Evolutionary conservation across 257 asterid genomes (phyloP).

Genomic region (Misopates orontium): DNA sequence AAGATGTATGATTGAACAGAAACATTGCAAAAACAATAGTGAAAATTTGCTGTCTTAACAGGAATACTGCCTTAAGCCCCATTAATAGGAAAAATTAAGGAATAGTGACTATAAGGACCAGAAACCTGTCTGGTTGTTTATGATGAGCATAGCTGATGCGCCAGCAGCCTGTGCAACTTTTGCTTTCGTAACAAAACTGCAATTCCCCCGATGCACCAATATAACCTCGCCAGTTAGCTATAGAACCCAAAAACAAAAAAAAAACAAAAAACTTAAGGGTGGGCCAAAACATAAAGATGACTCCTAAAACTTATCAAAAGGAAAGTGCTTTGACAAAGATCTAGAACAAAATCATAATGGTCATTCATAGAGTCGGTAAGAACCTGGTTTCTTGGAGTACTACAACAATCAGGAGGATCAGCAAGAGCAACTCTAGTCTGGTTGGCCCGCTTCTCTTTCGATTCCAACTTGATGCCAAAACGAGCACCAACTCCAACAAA

Average conservation of each 20-base stretch:
- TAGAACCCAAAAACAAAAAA: background rate
- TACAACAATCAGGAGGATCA: conserved; percentile 94
- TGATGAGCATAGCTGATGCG: conserved; percentile 81
- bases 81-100: background rate
- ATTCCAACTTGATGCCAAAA: conserved; percentile 87
- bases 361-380: background rate
- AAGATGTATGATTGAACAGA: conserved; percentile 11
- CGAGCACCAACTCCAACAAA: conserved; percentile 98
- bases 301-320: background rate
- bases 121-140: conserved; percentile 75
- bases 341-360: background rate
- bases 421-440: conserved; percentile 76
- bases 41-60: background rate
- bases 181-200: conserved; percentile 86
- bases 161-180: conserved; percentile 86
- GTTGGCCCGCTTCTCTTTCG: conserved; percentile 93
- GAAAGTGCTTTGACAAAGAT: too few species aligned
- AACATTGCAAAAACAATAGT: background rate
- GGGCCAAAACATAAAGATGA: conserved; percentile 16
- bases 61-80: background rate
- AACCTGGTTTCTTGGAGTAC: conserved; percentile 77
- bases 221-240: conserved; percentile 84
- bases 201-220: conserved; percentile 84
- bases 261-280: background rate
- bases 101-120: conserved; percentile 16